Conservation (phyloP, 208 protist genomes). For the Crithidia sp. region DNA sequence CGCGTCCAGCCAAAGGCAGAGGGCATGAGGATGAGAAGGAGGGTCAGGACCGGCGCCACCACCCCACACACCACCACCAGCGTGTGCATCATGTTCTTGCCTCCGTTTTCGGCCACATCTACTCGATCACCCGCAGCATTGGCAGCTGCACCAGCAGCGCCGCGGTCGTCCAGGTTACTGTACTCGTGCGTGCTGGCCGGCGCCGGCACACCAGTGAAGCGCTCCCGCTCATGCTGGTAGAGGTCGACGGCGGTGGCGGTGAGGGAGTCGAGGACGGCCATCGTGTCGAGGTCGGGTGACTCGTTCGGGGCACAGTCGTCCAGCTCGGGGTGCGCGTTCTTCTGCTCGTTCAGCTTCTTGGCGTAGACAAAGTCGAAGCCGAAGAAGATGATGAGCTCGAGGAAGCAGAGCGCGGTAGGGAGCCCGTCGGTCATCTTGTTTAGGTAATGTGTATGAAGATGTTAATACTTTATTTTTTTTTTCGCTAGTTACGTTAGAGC, state of each 20-base stretch:
- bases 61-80: constrained; percentile 64
- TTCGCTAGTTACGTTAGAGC: too few relatives aligned
- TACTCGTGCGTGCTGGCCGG: constrained; percentile 23
- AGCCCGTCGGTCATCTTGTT: constrained; percentile 38
- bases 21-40: constrained; percentile 54
- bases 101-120: neutral
- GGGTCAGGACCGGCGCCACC: constrained; percentile 41
- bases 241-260: constrained; percentile 54
- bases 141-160: neutral
- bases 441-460: neutral
- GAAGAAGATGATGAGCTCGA: constrained; percentile 67
- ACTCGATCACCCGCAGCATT: neutral
- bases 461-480: too few relatives aligned
- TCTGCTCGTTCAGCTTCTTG: constrained; percentile 49
- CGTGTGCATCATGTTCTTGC: constrained; percentile 54
- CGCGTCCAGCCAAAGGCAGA: constrained; percentile 50
- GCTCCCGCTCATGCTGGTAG: constrained; percentile 51
- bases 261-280: constrained; percentile 56
- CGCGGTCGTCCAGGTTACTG: constrained; percentile 14
- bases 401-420: constrained; percentile 33
- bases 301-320: constrained; percentile 70
- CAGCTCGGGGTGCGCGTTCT: constrained; percentile 67
- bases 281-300: constrained; percentile 74
- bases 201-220: constrained; percentile 24
- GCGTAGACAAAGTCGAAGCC: constrained; percentile 65